Evolutionary conservation across 1,284 basidiomycete species (phyloP).

Genomic region (Ceratobasidium theobromae): DNA sequence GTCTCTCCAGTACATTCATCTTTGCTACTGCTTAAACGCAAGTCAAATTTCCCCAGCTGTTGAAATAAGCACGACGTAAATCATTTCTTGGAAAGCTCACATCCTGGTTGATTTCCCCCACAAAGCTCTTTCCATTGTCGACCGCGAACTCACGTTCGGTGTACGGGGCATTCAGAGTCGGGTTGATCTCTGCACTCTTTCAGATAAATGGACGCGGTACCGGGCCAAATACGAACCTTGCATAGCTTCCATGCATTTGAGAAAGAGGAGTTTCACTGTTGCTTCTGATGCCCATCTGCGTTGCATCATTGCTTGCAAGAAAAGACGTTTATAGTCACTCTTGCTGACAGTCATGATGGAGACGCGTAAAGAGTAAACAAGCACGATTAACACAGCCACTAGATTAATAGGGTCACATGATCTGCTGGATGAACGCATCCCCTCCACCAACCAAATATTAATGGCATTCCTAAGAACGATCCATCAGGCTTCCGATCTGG

Average conservation of each 20-base stretch:
- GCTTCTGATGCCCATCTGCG: slow-evolving; percentile 27
- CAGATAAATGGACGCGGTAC: not conserved
- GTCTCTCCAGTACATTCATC: slow-evolving; percentile 66
- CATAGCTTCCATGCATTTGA: slow-evolving; percentile 16
- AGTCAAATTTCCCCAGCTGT: slow-evolving; percentile 63
- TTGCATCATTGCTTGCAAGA: slow-evolving; percentile 25
- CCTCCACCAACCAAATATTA: not conserved
- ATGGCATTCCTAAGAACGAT: slow-evolving; percentile 25
- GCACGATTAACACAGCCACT: not conserved
- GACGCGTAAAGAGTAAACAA: slow-evolving; percentile 14
- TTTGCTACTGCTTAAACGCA: slow-evolving; percentile 63
- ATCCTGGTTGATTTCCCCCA: slow-evolving; percentile 19
- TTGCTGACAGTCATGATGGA: slow-evolving; percentile 26
- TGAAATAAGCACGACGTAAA: slow-evolving; percentile 22
- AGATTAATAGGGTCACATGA: not conserved
- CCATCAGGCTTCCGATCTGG: slow-evolving; percentile 2
- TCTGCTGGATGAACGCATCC: too few species aligned
- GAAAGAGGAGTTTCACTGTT: slow-evolving; percentile 15
- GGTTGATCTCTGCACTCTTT: slow-evolving; percentile 1
- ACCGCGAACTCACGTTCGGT: slow-evolving; percentile 7
- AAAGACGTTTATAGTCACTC: slow-evolving; percentile 29
- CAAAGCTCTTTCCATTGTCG: slow-evolving; percentile 9
- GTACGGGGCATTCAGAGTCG: not conserved
- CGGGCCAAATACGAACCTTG: not conserved
- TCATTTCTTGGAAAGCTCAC: not conserved